These are phyloP conservation scores for Davidsoniella eucalypti DNA, from an alignment of 2,329 filamentous ascomycete species.

Conservation along the genomic window DNA sequence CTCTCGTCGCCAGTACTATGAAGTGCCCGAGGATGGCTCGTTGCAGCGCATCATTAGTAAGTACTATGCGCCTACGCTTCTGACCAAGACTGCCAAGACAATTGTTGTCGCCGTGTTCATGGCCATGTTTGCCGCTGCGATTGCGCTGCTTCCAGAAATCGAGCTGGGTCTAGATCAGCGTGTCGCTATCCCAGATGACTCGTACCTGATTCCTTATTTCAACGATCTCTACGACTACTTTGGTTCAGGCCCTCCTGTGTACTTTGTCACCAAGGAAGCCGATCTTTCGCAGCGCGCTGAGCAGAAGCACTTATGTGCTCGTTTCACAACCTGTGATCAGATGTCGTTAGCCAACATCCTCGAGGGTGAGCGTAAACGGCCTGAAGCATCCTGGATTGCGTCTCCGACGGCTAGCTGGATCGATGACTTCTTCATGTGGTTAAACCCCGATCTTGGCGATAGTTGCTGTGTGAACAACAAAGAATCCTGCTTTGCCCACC, in stretches of 20 bases:
- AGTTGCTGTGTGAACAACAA: conserved; percentile 54
- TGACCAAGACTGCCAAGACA: conserved; percentile 67
- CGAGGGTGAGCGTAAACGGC: conserved; percentile 83
- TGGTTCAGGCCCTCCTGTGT: conserved; percentile 80
- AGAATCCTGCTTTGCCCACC: conserved; percentile 60
- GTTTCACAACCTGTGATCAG: conserved; percentile 75
- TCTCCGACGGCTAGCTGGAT: conserved; percentile 88
- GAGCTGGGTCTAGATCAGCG: conserved; percentile 84
- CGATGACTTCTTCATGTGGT: conserved; percentile 90
- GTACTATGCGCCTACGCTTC: conserved; percentile 65
- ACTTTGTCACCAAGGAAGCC: conserved; percentile 75
- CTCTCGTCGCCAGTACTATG: conserved; percentile 42
- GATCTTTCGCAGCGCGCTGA: conserved; percentile 60
- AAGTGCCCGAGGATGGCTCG: conserved; percentile 65
- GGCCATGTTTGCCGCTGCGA: conserved; percentile 67
- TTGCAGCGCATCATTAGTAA: conserved; percentile 83
- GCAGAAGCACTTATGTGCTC: conserved; percentile 77
- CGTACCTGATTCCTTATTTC: conserved; percentile 91
- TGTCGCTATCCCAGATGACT: conserved; percentile 82
- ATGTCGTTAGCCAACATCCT: conserved; percentile 77
- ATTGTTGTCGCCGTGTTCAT: conserved; percentile 66
- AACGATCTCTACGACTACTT: conserved; percentile 91
- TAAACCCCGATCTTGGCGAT: conserved; percentile 67
- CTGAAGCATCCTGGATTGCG: conserved; percentile 74
- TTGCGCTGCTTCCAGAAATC: conserved; percentile 72